Percentiles rank a stretch among this genome's conserved stretches.
Conservation (phyloP, 805 yeast genomes). For the Kodamaea nitidulidarum region DNA sequence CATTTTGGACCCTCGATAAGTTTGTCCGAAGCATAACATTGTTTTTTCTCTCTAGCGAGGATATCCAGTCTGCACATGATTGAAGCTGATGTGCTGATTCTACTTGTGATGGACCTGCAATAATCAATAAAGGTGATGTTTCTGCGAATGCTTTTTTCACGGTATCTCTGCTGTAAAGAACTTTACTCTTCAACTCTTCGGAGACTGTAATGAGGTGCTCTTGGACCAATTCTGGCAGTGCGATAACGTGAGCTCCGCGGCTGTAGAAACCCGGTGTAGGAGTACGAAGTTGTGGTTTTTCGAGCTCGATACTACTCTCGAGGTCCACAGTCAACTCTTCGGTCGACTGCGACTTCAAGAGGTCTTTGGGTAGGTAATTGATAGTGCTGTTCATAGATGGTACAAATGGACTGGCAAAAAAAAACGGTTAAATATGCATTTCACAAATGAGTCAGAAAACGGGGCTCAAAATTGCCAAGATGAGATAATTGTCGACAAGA, state of each 20-base stretch:
- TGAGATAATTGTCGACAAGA: too few species aligned
- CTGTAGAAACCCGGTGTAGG: constrained; percentile 3
- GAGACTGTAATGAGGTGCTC: constrained; percentile 35
- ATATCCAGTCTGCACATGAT: constrained; percentile 42
- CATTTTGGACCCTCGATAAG: constrained; percentile 11
- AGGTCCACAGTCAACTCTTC: background rate
- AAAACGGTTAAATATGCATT: too few species aligned
- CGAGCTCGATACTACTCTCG: constrained; percentile 2
- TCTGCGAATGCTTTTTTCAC: background rate
- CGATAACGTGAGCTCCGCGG: constrained; percentile 32
- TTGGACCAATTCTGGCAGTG: constrained; percentile 44
- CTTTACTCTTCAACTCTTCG: constrained; percentile 22
- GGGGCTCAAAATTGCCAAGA: too few species aligned
- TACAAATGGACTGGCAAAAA: too few species aligned
- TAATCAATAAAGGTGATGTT: constrained; percentile 23
- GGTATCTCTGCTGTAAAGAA: constrained; percentile 25
- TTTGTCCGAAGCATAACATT: background rate
- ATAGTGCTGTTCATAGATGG: too few species aligned
- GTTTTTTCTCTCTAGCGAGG: background rate
- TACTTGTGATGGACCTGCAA: constrained; percentile 38
- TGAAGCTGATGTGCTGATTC: constrained; percentile 29
- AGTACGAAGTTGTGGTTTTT: constrained; percentile 2
- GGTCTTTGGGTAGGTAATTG: background rate
- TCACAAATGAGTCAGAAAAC: background rate
- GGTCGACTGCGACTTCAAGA: background rate